Base-by-base conservation (phyloP, 768 basidiomycete genomes). In the Tulasnella sp. region DNA sequence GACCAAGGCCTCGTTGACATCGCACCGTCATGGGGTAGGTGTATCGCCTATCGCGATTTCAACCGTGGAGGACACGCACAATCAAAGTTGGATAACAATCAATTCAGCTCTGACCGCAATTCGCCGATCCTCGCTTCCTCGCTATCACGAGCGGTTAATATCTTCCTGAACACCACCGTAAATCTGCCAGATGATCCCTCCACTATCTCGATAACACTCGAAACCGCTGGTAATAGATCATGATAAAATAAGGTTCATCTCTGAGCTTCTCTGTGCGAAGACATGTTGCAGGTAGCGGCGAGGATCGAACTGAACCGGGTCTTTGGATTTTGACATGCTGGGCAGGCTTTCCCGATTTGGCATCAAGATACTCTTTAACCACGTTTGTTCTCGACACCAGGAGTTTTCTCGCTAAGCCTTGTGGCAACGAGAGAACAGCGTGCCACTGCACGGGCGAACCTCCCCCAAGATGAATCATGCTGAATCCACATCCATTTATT, bases 31-130 rank as follows among this genome's bases (percentile, higher is more conserved):
- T 31, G 64, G 64, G 34, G 34, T 28, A 37, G 64, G 64, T 69
- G 24, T 18, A 31, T 69, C 31, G 31, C 64, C 28, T 69, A 69
- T 69, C 64, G 64, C 34, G 64, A 69, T 69, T 69, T 28, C 28
- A 69, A 69, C 34, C 28, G 64, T 28, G 64, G 64, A 3, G 64
- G 16, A 69, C 16, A 37, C 64, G 64, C 64, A 34, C 24, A 69
- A 69, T 28, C 64, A 11, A 69, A 37, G 64, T 69, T 69, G 8
- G 64, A 69, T 69, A 69, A 69, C 64, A 69, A 69, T 69, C 64
- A 69, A 69, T 28, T 69, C 64, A 69, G 64, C 8, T 69, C 64
- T 18, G 6, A 69, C 64, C 64, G 64, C 64, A 8, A 69, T 69
- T 69, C 64, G 64, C 64, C 64, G 31, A 69, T 69, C 64, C 34